Evolutionary conservation across 2,329 filamentous ascomycete genomes (phyloP), one percentile per base, ranked within the genome.

Genomic region (Pseudogymnoascus sp.): DNA sequence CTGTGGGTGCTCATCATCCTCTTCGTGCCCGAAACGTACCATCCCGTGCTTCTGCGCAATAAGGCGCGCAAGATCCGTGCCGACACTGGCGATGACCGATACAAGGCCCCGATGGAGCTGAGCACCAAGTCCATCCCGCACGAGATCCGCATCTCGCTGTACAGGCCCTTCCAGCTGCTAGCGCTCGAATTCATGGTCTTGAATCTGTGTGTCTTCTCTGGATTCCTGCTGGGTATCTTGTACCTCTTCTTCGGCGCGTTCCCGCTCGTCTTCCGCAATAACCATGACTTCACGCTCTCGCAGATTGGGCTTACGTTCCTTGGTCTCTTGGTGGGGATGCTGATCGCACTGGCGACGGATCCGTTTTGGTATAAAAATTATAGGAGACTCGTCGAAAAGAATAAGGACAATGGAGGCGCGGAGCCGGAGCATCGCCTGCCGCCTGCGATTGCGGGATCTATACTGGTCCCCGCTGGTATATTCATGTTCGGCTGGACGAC

Each of bases 181-280:
- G 74, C 87, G 59, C 82, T 90, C 61, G 91, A 96, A 77, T 90
- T 90, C 66, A 97, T 96, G 91, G 90, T 87, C 64, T 78, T 94
- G 63, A 85, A 86, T 67, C 84, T 97, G 27, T 94, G 91, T 74
- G 76, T 94, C 21, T 89, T 92, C 68, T 90, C 90, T 0, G 91
- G 91, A 39, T 84, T 97, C 61, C 78, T 96, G n/a, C 80, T 96
- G 6, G 92, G 92, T 4, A 88, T 96, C 48, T 77, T 96, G 2
- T 96, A 96, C 72, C 84, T 96, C 39, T 96, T 95, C 78, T 95
- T 96, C 72, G 91, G 91, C 17, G 91, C 92, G 0, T 96, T 96
- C 69, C 84, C 88, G 4, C 78, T 95, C 48, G 86, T 96, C 13
- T 96, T 96, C 71, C 73, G 80, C 27, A 83, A 81, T 48, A 86